Evolutionary conservation across 345 rosid genomes (phyloP), one percentile per base, ranked within the genome.

Genomic region (Arabidopsis arenosa): DNA sequence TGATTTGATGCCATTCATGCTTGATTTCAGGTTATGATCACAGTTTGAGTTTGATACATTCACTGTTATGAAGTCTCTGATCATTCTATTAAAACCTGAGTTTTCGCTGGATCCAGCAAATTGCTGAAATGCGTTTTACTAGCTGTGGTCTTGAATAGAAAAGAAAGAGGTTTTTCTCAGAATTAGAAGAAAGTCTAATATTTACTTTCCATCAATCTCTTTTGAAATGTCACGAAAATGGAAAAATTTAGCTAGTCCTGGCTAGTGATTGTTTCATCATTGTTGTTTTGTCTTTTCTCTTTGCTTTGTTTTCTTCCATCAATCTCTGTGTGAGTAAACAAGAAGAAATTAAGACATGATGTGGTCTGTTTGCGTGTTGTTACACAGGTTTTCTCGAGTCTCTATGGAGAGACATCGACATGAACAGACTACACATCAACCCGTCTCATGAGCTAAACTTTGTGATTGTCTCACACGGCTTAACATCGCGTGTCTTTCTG

Each of bases 371-470:
- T 21, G 33, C 4, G 12, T 68, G 63, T 1, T 69, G 44, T 15
- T 44, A 23, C 43, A 35, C 85, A 91, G 95, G 89, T 86, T 96
- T 95, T 84, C 83, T 91, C 10, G 98, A 93, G 88, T 96, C 97
- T 23, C 82, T 91, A 7, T 93, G 99, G 99, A 89, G 99, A 80
- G 99, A 93, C 84, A 86, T 96, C 8, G 98, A 91, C 66, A 66
- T 87, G 88, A 87, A 93, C 75, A 87, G 99, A 82, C 83, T 91
- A 4, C 86, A 85, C 11, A 79, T 63, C 15, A 83, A 84, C 58
- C 84, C 93, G 39, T 65, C 88, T 9, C 70, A 84, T 4, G 99
- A 96, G 66, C 81, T 96, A 21, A 93, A 93, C 82, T 93, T 93
- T 63, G 86, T 91, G 67, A 92, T 96, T 2, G 83, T 93, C 63